Base-by-base conservation (phyloP, 139 green algal species). In the Ettlia oleoabundans region DNA sequence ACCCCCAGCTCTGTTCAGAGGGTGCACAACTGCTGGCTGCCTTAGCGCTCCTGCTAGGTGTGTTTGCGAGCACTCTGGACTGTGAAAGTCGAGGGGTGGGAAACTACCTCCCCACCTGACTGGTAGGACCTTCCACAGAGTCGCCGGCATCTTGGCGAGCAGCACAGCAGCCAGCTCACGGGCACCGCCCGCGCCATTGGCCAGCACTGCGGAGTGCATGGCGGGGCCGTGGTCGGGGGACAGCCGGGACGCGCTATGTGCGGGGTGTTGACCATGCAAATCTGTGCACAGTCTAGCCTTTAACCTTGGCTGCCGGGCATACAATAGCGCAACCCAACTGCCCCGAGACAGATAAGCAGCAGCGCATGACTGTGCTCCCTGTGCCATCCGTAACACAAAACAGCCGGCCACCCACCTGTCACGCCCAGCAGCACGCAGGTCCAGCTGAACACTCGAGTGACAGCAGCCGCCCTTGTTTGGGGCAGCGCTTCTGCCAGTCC, bases 401-500 rank as follows among this genome's bases (percentile, higher is more conserved):
- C 55, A 5, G 47, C 21, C 15, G 55, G 18, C 24, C 41, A 61
- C 0, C 8, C 68, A 80, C 82, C 86, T 22, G 78, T 69, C 9
- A 95, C 88, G 4, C 92, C 93, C 43, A 81, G 21, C 32, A 91
- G 47, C 19, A 94, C 91, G 28, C 72, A 82, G 4, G 80, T 63
- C 93, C 92, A 96, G 69, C 86, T 90, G 55, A 43, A 18, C 30
- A 94, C 80, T 1, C 90, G 86, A 21, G 89, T 43, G 33, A 80
- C 35, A 5, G 79, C 80, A 26, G 85, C 78, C 32, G 28, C 40
- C 28, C 42, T 63, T 2, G 51, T 82, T 1, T 66, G 26, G 2
- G 92, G 93, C 73, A 97, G 80, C 2, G 72, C 37, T 81, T 98
- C 94, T 5, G 88, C 89, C 74, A 98, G 85, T 0, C 88, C 94